Conservation (phyloP, 177 flowering plant species). For the Vitis hybrid region DNA sequence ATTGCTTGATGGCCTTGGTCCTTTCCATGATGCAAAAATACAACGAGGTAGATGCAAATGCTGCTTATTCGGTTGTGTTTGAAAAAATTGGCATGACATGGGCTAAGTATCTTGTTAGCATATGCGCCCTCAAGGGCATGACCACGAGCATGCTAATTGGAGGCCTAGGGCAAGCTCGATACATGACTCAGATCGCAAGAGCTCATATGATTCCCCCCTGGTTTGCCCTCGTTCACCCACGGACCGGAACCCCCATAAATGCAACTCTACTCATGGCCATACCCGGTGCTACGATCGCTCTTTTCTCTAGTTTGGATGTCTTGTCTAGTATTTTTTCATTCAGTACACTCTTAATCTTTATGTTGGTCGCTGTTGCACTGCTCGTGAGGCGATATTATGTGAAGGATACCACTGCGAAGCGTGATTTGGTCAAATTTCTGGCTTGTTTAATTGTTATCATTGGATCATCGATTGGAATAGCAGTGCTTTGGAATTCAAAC, state of each 20-base stretch:
- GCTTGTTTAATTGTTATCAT: constrained; percentile 35
- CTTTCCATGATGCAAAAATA: constrained; percentile 54
- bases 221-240: constrained; percentile 50
- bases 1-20: constrained; percentile 50
- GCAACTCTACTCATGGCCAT: constrained; percentile 43
- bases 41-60: constrained; percentile 39
- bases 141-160: constrained; percentile 56
- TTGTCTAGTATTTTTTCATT: constrained; percentile 47
- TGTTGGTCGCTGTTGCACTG: constrained; percentile 55
- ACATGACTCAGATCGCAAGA: constrained; percentile 54
- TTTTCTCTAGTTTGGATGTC: constrained; percentile 53
- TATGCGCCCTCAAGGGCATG: constrained; percentile 63
- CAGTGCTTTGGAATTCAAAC: constrained; percentile 44
- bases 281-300: constrained; percentile 36
- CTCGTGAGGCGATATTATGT: constrained; percentile 59
- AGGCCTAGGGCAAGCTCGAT: constrained; percentile 51
- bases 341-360: constrained; percentile 58
- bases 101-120: constrained; percentile 58
- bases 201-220: constrained; percentile 68
- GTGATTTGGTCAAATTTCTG: constrained; percentile 26
- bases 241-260: constrained; percentile 59
- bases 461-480: constrained; percentile 44
- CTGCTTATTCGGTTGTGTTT: constrained; percentile 54
- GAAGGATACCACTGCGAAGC: constrained; percentile 30
- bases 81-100: constrained; percentile 53